Percentiles rank a stretch among this genome's conserved stretches.
Conservation (phyloP, 2,329 filamentous ascomycete species). For the Clarireedia monteithiana region DNA sequence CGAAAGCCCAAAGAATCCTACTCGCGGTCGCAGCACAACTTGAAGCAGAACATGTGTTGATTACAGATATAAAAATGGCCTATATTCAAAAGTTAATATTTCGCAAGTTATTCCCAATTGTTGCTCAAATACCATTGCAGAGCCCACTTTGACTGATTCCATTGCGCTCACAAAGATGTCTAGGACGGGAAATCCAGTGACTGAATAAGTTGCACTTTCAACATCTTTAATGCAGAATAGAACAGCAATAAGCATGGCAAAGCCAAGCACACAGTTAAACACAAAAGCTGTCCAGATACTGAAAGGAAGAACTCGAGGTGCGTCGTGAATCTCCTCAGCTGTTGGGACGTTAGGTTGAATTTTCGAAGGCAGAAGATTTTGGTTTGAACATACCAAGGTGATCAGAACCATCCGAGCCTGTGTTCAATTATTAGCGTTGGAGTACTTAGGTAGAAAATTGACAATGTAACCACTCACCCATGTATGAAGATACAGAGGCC, state of each 20-base stretch:
- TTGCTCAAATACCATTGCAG: not conserved
- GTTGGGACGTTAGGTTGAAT: not conserved
- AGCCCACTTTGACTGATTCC: not conserved
- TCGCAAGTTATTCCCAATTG: too few relatives aligned
- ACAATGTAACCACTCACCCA: not conserved
- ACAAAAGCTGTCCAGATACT: not conserved
- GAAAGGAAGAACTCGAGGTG: not conserved
- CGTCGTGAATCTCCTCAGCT: conserved; percentile 8
- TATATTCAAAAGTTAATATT: not conserved
- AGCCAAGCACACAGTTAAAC: conserved; percentile 1
- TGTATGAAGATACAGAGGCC: not conserved
- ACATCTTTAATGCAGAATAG: not conserved
- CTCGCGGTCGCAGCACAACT: not conserved
- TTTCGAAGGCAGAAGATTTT: too few relatives aligned
- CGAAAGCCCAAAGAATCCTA: conserved; percentile 1
- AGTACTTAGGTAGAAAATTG: too few relatives aligned
- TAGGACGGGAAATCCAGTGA: not conserved
- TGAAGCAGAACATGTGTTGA: not conserved
- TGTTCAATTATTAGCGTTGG: too few relatives aligned
- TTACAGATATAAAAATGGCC: not conserved
- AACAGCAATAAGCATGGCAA: conserved; percentile 6
- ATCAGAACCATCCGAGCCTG: too few relatives aligned
- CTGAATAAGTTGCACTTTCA: not conserved
- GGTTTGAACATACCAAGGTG: too few relatives aligned
- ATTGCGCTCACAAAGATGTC: not conserved